Evolutionary conservation across 495 filamentous ascomycete species (phyloP).

Genomic region (Xylaria acuta): DNA sequence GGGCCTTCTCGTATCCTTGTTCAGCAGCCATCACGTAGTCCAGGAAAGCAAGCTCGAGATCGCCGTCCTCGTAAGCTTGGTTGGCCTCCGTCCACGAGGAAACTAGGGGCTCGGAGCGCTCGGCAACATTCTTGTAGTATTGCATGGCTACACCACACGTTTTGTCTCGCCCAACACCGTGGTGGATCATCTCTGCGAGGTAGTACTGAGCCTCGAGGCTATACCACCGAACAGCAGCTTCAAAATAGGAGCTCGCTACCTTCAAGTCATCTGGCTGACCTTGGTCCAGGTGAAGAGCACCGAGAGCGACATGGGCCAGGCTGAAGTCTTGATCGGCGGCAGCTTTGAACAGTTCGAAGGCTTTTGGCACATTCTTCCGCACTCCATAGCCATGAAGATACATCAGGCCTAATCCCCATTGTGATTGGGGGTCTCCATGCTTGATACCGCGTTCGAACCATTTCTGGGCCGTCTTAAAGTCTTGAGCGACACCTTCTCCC

Average conservation of each 20-base stretch:
- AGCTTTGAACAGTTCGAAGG: slow-evolving; percentile 79
- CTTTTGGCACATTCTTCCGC: slow-evolving; percentile 71
- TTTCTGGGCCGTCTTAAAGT: slow-evolving; percentile 71
- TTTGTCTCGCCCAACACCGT: slow-evolving; percentile 79
- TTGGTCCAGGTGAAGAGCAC: slow-evolving; percentile 88
- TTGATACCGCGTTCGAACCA: slow-evolving; percentile 88
- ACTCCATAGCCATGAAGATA: slow-evolving; percentile 86
- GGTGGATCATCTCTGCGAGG: slow-evolving; percentile 85
- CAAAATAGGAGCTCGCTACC: slow-evolving; percentile 85
- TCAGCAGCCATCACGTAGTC: slow-evolving; percentile 92
- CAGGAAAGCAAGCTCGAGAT: slow-evolving; percentile 83
- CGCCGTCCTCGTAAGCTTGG: slow-evolving; percentile 79
- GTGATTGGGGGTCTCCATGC: slow-evolving; percentile 83
- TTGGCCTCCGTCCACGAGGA: slow-evolving; percentile 89
- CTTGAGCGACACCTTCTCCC: slow-evolving; percentile 87
- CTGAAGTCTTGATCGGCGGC: slow-evolving; percentile 86
- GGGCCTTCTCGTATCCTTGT: slow-evolving; percentile 91
- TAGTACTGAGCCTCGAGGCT: slow-evolving; percentile 96
- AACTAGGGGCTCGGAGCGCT: slow-evolving; percentile 84
- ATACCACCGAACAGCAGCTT: slow-evolving; percentile 85
- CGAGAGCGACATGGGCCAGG: slow-evolving; percentile 81
- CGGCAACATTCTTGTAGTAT: slow-evolving; percentile 95
- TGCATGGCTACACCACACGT: slow-evolving; percentile 80
- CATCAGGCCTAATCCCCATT: slow-evolving; percentile 86
- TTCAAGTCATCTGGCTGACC: slow-evolving; percentile 67